A percentile compares a stretch with the other conserved stretches of the same genome.
Evolutionary conservation across 1,284 basidiomycete genomes (phyloP).

Genomic region (Athelia psychrophila): DNA sequence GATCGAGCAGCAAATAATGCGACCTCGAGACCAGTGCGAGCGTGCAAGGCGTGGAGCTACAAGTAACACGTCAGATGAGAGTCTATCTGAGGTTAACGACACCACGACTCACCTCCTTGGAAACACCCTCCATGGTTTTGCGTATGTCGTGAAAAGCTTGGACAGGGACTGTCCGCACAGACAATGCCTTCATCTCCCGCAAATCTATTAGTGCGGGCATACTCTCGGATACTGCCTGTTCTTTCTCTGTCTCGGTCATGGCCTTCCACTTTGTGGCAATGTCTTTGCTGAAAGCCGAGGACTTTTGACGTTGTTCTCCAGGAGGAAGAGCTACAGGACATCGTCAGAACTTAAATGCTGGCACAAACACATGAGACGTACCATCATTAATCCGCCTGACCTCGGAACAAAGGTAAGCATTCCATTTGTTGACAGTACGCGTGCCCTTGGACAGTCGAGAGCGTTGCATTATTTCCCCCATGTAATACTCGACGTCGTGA

Average conservation of each 20-base stretch:
- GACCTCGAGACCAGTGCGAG: no score
- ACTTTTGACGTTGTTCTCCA: background rate
- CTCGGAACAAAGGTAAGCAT: background rate
- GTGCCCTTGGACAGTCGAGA: background rate
- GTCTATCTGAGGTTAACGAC: no score
- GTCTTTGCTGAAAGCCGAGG: background rate
- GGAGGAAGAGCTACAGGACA: background rate
- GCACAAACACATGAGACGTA: background rate
- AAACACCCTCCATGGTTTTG: no score
- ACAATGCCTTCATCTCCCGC: no score
- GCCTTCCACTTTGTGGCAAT: background rate
- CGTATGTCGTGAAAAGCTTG: no score
- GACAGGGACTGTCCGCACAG: no score
- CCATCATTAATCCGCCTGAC: background rate
- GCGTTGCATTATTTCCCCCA: background rate
- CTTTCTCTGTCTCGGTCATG: background rate
- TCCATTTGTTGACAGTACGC: background rate
- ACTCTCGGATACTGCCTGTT: background rate
- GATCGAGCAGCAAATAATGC: no score
- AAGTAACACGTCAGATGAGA: no score
- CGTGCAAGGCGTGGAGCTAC: no score
- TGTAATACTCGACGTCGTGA: background rate
- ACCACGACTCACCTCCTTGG: no score
- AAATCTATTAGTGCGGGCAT: no score
- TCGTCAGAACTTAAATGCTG: background rate